These are phyloP conservation scores for Groenewaldozyma auringiensis DNA, from an alignment of 1,139 yeast species.

Conservation along the genomic window DNA sequence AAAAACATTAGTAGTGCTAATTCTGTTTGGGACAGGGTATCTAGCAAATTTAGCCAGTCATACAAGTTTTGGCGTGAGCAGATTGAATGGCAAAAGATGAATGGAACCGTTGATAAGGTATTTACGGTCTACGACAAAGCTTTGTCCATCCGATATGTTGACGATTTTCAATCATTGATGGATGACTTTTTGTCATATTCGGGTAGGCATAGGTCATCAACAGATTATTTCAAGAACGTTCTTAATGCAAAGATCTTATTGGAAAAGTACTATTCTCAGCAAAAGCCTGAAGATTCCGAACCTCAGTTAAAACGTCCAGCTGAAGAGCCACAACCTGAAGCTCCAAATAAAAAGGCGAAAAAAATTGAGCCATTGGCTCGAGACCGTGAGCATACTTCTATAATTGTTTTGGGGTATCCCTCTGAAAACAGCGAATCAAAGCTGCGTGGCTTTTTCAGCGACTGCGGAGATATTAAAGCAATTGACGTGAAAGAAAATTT, in stretches of 20 bases:
- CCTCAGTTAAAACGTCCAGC: neutral
- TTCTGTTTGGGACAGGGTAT: constrained; percentile 10
- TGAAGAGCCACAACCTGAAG: neutral
- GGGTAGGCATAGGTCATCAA: neutral
- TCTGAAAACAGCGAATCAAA: constrained; percentile 28
- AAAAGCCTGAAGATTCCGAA: constrained; percentile 5
- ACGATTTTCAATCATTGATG: constrained; percentile 38
- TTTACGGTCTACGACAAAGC: constrained; percentile 30
- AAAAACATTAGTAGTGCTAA: neutral
- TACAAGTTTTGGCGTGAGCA: constrained; percentile 10
- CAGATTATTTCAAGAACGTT: neutral
- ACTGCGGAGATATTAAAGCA: constrained; percentile 46
- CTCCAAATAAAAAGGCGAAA: constrained; percentile 1
- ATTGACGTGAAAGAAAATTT: constrained; percentile 4
- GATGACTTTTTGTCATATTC: constrained; percentile 29
- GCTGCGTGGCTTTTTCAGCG: constrained; percentile 42
- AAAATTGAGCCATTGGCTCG: constrained; percentile 22
- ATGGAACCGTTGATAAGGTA: constrained; percentile 22
- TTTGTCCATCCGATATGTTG: constrained; percentile 31
- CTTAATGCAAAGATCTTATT: constrained; percentile 13
- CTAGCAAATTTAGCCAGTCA: constrained; percentile 25
- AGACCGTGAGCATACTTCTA: constrained; percentile 50
- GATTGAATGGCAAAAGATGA: neutral
- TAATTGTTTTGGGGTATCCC: constrained; percentile 42
- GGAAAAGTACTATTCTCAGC: constrained; percentile 18